Evolutionary conservation across 331 rosid genomes (phyloP).

Genomic region (Quercus phellos): DNA sequence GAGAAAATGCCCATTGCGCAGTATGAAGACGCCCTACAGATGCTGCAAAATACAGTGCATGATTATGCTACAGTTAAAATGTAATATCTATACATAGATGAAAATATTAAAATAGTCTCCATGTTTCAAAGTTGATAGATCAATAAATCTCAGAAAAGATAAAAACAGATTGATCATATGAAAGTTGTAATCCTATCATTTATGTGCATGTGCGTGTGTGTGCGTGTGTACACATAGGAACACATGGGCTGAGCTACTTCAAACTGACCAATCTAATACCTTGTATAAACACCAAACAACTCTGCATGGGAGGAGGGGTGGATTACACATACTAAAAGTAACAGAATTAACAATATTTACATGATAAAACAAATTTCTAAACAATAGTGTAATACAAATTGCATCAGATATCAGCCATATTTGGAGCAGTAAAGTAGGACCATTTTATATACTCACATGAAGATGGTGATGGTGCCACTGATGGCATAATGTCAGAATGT

Average conservation of each 20-base stretch:
- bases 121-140: neutral
- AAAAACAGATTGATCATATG: neutral
- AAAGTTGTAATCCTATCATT: neutral
- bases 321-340: neutral
- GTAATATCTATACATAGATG: neutral
- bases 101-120: neutral
- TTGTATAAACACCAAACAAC: no score
- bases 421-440: constrained; percentile 8
- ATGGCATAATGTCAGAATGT: constrained; percentile 18
- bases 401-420: constrained; percentile 13
- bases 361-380: neutral
- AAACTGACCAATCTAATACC: neutral
- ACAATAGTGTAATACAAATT: neutral
- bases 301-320: no score
- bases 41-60: constrained; percentile 42
- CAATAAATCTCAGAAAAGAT: neutral
- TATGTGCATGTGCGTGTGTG: no score
- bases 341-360: neutral
- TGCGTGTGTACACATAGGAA: no score
- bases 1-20: constrained; percentile 34
- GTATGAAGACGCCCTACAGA: constrained; percentile 36
- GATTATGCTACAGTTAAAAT: constrained; percentile 1
- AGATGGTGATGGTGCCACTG: constrained; percentile 33
- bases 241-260: neutral
- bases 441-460: constrained; percentile 52